Conservation (phyloP, 768 basidiomycete species). For the Rhizopogon roseolus region DNA sequence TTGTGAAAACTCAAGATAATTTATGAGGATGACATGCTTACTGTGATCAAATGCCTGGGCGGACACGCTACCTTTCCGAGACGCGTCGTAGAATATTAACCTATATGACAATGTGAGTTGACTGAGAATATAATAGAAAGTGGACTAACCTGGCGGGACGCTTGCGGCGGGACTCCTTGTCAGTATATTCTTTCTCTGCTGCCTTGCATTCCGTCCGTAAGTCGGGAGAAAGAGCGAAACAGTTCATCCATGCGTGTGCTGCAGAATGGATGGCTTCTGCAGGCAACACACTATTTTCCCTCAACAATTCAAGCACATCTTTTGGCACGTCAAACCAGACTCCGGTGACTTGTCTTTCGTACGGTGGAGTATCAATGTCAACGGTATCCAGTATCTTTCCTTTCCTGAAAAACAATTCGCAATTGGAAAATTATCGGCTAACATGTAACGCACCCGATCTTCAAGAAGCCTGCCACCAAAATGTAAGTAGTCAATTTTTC, state of each 20-base stretch:
- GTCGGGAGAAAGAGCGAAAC: slow-evolving; percentile 64
- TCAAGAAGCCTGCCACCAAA: slow-evolving; percentile 61
- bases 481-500: background rate
- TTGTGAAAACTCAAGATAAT: background rate
- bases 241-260: slow-evolving; percentile 77
- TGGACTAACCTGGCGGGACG: slow-evolving; percentile 57
- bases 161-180: slow-evolving; percentile 47
- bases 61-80: slow-evolving; percentile 67
- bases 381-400: slow-evolving; percentile 69
- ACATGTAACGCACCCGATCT: slow-evolving; percentile 48
- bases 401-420: slow-evolving; percentile 34
- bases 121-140: background rate
- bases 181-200: slow-evolving; percentile 66
- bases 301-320: slow-evolving; percentile 46
- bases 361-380: slow-evolving; percentile 73
- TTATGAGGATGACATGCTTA: slow-evolving; percentile 19
- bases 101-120: slow-evolving; percentile 28
- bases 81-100: slow-evolving; percentile 75
- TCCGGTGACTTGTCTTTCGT: slow-evolving; percentile 69
- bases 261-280: slow-evolving; percentile 86
- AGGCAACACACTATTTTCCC: slow-evolving; percentile 49
- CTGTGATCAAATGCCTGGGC: slow-evolving; percentile 82
- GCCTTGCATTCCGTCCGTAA: slow-evolving; percentile 82
- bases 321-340: slow-evolving; percentile 77
- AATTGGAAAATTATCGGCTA: background rate